Conservation (phyloP, 495 filamentous ascomycete species). For the Lentithecium fluviatile region DNA sequence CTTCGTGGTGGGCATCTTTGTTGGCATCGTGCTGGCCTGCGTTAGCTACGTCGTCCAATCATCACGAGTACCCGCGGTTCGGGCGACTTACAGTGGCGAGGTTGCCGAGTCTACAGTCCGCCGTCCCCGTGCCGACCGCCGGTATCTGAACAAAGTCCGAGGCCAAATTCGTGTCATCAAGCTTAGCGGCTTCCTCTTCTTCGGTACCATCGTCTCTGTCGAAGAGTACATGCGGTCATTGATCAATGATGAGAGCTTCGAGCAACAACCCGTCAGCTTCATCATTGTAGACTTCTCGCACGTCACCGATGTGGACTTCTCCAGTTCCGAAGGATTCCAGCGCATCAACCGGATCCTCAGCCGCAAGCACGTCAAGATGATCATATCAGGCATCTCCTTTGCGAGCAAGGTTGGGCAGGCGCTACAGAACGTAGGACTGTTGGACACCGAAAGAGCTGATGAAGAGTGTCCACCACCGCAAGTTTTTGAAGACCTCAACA, state of each 20-base stretch:
- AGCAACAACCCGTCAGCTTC: constrained; percentile 74
- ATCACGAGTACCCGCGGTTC: constrained; percentile 80
- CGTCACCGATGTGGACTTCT: constrained; percentile 92
- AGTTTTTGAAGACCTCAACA: constrained; percentile 87
- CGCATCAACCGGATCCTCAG: constrained; percentile 81
- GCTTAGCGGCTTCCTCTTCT: constrained; percentile 89
- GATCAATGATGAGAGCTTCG: constrained; percentile 78
- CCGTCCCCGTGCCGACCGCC: constrained; percentile 82
- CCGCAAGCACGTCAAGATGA: constrained; percentile 69
- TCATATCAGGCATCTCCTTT: constrained; percentile 75
- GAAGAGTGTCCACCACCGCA: constrained; percentile 57
- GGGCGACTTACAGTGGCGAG: constrained; percentile 80
- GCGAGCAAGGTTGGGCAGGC: constrained; percentile 71
- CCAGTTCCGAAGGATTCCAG: constrained; percentile 89
- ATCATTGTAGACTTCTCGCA: constrained; percentile 85
- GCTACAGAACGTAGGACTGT: constrained; percentile 76
- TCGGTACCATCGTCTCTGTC: constrained; percentile 92
- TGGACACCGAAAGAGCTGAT: constrained; percentile 55
- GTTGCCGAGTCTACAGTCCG: constrained; percentile 88
- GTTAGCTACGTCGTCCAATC: constrained; percentile 87
- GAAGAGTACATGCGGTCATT: constrained; percentile 80
- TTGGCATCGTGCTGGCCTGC: constrained; percentile 89
- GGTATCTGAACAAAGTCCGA: constrained; percentile 80
- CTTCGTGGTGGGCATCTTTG: constrained; percentile 88
- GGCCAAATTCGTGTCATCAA: constrained; percentile 86